Conservation (phyloP, 1,139 yeast species). For the Meyerozyma athensensis region DNA sequence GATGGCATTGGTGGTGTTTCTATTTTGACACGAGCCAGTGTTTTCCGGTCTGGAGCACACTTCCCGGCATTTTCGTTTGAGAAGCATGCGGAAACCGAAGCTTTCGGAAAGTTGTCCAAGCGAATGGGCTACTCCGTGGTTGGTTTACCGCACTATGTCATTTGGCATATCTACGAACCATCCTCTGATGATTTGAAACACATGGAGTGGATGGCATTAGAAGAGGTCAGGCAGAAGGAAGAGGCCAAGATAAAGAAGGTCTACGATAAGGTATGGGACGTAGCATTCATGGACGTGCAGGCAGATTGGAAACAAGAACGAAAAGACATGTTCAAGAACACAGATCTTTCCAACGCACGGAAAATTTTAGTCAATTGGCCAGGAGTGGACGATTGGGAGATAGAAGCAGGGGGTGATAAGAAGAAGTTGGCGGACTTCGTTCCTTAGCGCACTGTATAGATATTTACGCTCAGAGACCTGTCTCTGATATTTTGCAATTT, state of each 20-base stretch:
- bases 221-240: slow-evolving; percentile 69
- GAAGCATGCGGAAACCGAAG: slow-evolving; percentile 92
- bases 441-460: slow-evolving; percentile 19
- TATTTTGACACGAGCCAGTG: slow-evolving; percentile 72
- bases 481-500: not conserved
- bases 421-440: slow-evolving; percentile 41
- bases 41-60: slow-evolving; percentile 75
- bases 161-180: slow-evolving; percentile 92
- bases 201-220: slow-evolving; percentile 96
- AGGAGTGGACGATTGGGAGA: slow-evolving; percentile 47
- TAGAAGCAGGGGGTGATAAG: slow-evolving; percentile 26
- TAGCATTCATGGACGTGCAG: slow-evolving; percentile 72
- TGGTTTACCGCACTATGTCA: slow-evolving; percentile 85
- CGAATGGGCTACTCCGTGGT: slow-evolving; percentile 78
- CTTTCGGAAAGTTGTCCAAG: slow-evolving; percentile 80
- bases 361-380: slow-evolving; percentile 63
- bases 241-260: slow-evolving; percentile 63
- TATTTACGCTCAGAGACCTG: not conserved
- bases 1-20: slow-evolving; percentile 94
- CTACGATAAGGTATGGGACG: slow-evolving; percentile 70
- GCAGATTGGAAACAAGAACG: slow-evolving; percentile 66
- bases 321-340: slow-evolving; percentile 62
- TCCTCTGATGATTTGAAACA: slow-evolving; percentile 82
- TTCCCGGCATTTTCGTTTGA: slow-evolving; percentile 90
- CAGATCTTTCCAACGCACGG: slow-evolving; percentile 53